Base-by-base conservation (phyloP, 2,329 filamentous ascomycete species). In the Chaetomium sp. region DNA sequence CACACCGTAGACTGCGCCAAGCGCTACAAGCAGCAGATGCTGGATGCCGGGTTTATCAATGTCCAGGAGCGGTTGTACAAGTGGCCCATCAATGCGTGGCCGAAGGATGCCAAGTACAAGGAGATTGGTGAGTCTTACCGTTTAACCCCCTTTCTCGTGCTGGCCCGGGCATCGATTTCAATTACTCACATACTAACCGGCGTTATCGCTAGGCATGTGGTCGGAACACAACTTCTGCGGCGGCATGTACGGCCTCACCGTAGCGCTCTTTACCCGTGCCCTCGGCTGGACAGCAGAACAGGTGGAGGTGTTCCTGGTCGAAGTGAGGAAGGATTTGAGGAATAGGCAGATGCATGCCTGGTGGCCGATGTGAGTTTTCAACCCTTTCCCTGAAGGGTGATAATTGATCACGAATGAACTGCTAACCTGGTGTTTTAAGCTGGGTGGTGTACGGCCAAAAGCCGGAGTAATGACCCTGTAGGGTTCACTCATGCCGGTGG, bases 181-280 rank as follows among this genome's bases (percentile, higher is more conserved):
- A n/a, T n/a, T n/a, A n/a, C n/a, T n/a, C n/a, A n/a, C n/a, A n/a
- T n/a, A n/a, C n/a, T n/a, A n/a, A n/a, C n/a, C n/a, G n/a, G n/a
- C n/a, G n/a, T n/a, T n/a, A n/a, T n/a, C n/a, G n/a, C n/a, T 27
- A 46, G 60, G 67, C 7, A 54, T 59, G 27, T 68, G 66, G 66
- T 61, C 65, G 32, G 62, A 66, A 62, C 62, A 60, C 6, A 69
- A 68, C 52, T 64, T 67, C n/a, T 55, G 60, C 42, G 61, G 62
- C 7, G 67, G 64, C n/a, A 37, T 68, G 38, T 59, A 65, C 32
- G 66, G 63, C 12, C 62, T 67, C 10, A 67, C 62, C 9, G 62
- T 65, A 58, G 62, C 63, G 5, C 56, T 65, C 6, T 52, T 68
- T 19, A 66, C 62, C 0, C 59, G 59, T 6, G 66, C 58, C 0